Percentiles rank a stretch among this genome's conserved stretches.
These are phyloP conservation scores for Rhazya stricta DNA, from an alignment of 257 asterid species.

Conservation along the genomic window DNA sequence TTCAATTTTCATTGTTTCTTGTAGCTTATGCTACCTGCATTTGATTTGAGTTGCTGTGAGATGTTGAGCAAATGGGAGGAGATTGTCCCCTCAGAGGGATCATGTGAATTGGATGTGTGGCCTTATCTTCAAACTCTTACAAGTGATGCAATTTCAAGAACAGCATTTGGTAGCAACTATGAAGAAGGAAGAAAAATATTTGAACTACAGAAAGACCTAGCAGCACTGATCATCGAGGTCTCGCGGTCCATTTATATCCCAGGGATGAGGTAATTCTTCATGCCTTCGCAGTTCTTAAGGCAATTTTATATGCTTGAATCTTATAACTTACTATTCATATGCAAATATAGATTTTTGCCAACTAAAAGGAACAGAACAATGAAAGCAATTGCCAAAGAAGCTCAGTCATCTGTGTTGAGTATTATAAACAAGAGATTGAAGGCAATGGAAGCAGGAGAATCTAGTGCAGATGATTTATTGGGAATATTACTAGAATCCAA, in stretches of 20 bases:
- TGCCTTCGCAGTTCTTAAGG: not conserved
- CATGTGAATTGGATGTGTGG: slow-evolving; percentile 22
- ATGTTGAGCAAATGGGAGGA: slow-evolving; percentile 22
- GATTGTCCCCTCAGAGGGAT: slow-evolving; percentile 12
- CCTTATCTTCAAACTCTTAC: slow-evolving; percentile 18
- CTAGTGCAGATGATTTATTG: slow-evolving; percentile 4
- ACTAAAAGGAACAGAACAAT: slow-evolving; percentile 38
- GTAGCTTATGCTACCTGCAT: slow-evolving; percentile 22
- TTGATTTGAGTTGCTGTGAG: slow-evolving; percentile 14
- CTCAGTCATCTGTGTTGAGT: slow-evolving; percentile 24
- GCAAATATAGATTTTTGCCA: slow-evolving; percentile 39
- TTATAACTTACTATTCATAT: not conserved
- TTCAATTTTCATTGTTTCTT: not conserved
- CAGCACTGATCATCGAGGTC: slow-evolving; percentile 3
- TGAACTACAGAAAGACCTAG: slow-evolving; percentile 15
- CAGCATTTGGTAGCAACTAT: slow-evolving; percentile 23
- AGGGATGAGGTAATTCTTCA: slow-evolving; percentile 1
- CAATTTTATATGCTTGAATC: not conserved
- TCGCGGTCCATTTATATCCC: slow-evolving; percentile 11
- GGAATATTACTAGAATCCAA: slow-evolving; percentile 6
- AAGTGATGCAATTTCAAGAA: slow-evolving; percentile 22
- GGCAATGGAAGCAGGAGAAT: slow-evolving; percentile 37
- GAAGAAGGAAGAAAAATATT: slow-evolving; percentile 23
- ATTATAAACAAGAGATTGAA: slow-evolving; percentile 37
- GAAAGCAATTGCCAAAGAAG: slow-evolving; percentile 35